These are phyloP conservation scores for Lactifluus hygrophoroides DNA, from an alignment of 768 basidiomycete genomes.

Conservation along the genomic window DNA sequence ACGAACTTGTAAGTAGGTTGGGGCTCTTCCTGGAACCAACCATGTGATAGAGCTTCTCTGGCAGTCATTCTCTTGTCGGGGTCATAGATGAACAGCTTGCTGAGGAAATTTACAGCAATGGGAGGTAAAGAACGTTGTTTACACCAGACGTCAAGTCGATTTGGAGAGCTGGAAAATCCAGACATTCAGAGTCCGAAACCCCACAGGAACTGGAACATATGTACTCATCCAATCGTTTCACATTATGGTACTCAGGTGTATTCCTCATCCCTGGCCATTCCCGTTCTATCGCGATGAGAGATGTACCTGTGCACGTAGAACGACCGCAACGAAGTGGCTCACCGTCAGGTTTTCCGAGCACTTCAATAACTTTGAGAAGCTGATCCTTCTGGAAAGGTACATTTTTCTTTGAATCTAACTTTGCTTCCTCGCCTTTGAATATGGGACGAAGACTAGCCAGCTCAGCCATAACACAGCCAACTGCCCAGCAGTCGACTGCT, in stretches of 20 bases:
- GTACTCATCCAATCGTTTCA: conserved; percentile 70
- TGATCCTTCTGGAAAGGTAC: conserved; percentile 97
- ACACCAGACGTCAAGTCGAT: conserved; percentile 70
- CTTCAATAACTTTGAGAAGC: conserved; percentile 90
- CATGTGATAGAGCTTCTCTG: conserved; percentile 69
- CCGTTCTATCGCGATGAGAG: conserved; percentile 42
- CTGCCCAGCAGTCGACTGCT: conserved; percentile 94
- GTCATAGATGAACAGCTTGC: conserved; percentile 81
- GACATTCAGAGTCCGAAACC: not conserved
- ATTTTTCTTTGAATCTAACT: conserved; percentile 93
- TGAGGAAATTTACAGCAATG: conserved; percentile 76
- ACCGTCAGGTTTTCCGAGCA: conserved; percentile 86
- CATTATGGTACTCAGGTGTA: conserved; percentile 83
- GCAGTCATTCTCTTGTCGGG: conserved; percentile 83
- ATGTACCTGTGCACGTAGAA: not conserved
- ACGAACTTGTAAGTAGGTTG: conserved; percentile 72
- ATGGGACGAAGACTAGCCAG: conserved; percentile 89
- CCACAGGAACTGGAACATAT: conserved; percentile 23
- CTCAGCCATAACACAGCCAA: conserved; percentile 97
- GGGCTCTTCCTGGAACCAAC: conserved; percentile 92
- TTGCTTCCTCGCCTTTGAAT: conserved; percentile 99
- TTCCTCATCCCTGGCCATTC: conserved; percentile 82
- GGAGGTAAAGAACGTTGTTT: conserved; percentile 48
- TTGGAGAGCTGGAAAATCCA: conserved; percentile 38
- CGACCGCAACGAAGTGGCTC: conserved; percentile 22